Conservation (phyloP, 257 asterid genomes). For the Przewalskia tangutica region DNA sequence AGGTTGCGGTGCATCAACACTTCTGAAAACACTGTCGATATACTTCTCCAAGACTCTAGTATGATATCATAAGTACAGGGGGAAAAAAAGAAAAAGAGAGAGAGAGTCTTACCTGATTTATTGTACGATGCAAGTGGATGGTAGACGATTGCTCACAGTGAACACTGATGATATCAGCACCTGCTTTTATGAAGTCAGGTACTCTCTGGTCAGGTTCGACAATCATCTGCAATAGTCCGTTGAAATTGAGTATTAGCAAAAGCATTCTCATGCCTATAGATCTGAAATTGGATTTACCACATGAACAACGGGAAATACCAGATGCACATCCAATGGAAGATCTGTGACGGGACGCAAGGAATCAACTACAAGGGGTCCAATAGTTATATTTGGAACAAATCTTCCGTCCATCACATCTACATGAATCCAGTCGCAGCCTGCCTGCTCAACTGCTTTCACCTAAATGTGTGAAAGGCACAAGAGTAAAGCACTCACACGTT, state of each 20-base stretch:
- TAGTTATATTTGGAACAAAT: slow-evolving; percentile 94
- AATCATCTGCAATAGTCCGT: slow-evolving; percentile 72
- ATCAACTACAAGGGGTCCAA: slow-evolving; percentile 89
- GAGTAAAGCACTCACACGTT: slow-evolving; percentile 1
- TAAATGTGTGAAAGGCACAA: slow-evolving; percentile 19
- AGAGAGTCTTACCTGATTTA: slow-evolving; percentile 63
- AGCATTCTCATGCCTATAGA: slow-evolving; percentile 7
- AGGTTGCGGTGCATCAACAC: not conserved
- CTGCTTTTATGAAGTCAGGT: slow-evolving; percentile 96
- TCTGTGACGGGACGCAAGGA: slow-evolving; percentile 94
- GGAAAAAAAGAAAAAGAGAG: not conserved
- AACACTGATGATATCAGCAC: slow-evolving; percentile 93
- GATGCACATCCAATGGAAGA: slow-evolving; percentile 97
- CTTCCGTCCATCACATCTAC: slow-evolving; percentile 99
- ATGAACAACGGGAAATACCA: slow-evolving; percentile 43
- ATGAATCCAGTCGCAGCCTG: slow-evolving; percentile 99
- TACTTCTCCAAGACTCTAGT: not conserved
- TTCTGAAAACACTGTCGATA: not conserved
- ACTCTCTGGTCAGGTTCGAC: slow-evolving; percentile 99
- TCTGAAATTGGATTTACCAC: not conserved
- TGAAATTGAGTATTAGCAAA: slow-evolving; percentile 15
- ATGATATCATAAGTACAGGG: slow-evolving; percentile 2
- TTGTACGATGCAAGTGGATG: slow-evolving; percentile 92
- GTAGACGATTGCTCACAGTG: slow-evolving; percentile 98
- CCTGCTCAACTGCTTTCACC: slow-evolving; percentile 97